Base-by-base conservation (phyloP, 441 rosid species). In the Erysimum pusillum region DNA sequence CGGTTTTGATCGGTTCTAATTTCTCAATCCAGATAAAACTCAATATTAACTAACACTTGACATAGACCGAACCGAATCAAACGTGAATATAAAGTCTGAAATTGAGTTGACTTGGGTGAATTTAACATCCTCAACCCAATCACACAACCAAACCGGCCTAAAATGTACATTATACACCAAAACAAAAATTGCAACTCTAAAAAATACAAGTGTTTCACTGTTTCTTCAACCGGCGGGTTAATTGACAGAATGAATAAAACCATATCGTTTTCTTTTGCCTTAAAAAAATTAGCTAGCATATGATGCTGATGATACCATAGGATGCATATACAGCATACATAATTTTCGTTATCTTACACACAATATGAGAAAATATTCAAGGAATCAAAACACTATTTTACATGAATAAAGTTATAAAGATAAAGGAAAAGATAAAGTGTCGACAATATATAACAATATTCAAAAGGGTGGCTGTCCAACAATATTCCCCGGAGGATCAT, bases 401-500 rank as follows among this genome's bases (percentile, higher is more conserved):
- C 31, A 18, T 38, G 25, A 25, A 25, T 25, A 22, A 22, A 22
- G n/a, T n/a, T n/a, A n/a, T 25, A 25, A 25, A 25, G 28, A 71
- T 13, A 38, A 31, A 49, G 36, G 20, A 48, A 32, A 58, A 60
- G 46, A 58, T 60, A 25, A 48, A 25, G 31, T 25, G 20, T 63
- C 20, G 4, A 64, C 17, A 44, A 8, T 3, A 75, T 49, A 82
- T 69, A 83, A 64, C 17, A 44, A 8, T 3, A 75, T 49, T 83
- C 71, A 83, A 28, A 83, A 89, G 14, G 91, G 94, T 73, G 82
- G 80, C 60, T 87, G 84, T 59, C 94, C 86, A 9, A 85, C 69
- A 8, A 86, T 85, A 54, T 85, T 84, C 36, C 94, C 90, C 2
- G 81, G 92, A 34, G 90, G 92, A 79, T 88, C 81, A 67, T 87